Conservation (phyloP, 306 rosid species). For the Quercus dentata region DNA sequence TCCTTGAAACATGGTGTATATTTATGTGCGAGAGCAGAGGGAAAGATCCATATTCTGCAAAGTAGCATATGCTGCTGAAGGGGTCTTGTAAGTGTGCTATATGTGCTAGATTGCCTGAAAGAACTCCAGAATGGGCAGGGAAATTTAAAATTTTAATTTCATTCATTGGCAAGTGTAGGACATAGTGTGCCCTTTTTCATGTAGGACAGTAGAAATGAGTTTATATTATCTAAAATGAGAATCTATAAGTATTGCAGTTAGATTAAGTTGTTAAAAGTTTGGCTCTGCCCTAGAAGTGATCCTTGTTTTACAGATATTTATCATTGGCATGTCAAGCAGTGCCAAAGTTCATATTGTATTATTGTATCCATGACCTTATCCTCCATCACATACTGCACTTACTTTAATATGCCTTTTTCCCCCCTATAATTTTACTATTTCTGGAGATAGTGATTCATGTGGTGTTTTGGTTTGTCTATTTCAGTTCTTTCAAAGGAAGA, state of each 20-base stretch:
- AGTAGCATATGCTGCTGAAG: background rate
- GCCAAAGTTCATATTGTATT: background rate
- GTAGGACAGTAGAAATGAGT: background rate
- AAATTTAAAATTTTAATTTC: background rate
- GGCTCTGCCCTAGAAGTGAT: background rate
- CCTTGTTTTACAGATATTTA: background rate
- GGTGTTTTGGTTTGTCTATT: conserved; percentile 4
- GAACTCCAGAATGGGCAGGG: background rate
- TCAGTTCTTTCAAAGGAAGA: conserved; percentile 67
- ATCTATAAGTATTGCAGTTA: background rate
- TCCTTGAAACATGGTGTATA: background rate
- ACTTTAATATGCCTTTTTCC: background rate
- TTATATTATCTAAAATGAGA: background rate
- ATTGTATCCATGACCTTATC: background rate
- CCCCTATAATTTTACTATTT: background rate
- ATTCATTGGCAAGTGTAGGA: background rate
- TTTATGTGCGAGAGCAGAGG: background rate
- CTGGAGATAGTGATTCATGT: background rate
- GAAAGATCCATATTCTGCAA: background rate
- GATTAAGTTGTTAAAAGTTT: background rate
- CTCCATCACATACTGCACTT: background rate
- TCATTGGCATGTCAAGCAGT: background rate
- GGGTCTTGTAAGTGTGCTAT: background rate
- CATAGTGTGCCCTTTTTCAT: background rate
- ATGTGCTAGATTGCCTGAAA: background rate